Base-by-base conservation (phyloP, 1,284 basidiomycete genomes). In the Cryptococcus sp. region DNA sequence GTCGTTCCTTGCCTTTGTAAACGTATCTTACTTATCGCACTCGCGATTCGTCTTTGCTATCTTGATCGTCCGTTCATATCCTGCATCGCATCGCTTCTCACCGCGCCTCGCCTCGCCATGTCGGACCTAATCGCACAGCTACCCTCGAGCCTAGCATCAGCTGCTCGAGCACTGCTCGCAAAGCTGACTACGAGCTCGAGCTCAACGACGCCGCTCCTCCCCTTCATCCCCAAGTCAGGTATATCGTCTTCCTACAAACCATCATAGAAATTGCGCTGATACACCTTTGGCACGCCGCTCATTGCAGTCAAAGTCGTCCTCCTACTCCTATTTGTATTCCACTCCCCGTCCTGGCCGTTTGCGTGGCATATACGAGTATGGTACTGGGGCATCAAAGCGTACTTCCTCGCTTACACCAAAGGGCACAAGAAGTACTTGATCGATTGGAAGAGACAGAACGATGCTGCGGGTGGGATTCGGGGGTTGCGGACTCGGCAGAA, bases 331-430 rank as follows among this genome's bases (percentile, higher is more conserved):
- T 56, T 78, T 40, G 47, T 77, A 45, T 47, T 73, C 56, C 74
- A 79, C 59, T 70, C 73, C 35, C 67, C 70, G 16, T 76, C 74
- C 17, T 76, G 71, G 64, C 75, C 78, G 1, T 75, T 79, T 56
- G 50, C 67, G 19, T 79, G 78, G 78, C 77, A 78, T 57, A 49
- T 71, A 27, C 65, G 77, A 45, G 69, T 76, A 39, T 76, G 71
- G 71, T 65, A 61, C 27, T 60, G 66, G 52, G 69, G 70, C 20
- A 50, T 75, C 45, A 63, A 64, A 53, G 70, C 70, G 5, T 71
- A 70, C 58, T 66, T 50, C 47, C 42, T 63, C 11, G 69, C 66
- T 17, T 67, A 65, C 47, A 55, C 47, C 3, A 68, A 67, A 48
- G 75, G 73, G 3, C 56, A 59, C 6, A 54, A 53, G 41, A 62